Conservation (phyloP, 202 grass and related monocot genomes). For the Tripidium arundinaceum region DNA sequence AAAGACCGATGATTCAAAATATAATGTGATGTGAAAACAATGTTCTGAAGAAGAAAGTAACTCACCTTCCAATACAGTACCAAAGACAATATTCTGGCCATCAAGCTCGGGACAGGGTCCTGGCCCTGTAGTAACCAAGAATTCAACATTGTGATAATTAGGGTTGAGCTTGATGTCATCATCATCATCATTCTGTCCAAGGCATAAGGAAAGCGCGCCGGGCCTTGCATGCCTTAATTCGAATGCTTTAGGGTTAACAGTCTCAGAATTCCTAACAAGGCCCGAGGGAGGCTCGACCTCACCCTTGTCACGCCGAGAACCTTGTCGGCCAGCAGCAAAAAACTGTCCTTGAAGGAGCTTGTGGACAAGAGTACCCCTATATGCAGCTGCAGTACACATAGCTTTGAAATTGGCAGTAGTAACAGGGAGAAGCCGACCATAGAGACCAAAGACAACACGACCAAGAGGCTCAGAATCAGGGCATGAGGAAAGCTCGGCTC, state of each 20-base stretch:
- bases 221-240: constrained; percentile 65
- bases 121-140: constrained; percentile 91
- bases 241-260: constrained; percentile 71
- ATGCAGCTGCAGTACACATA: constrained; percentile 61
- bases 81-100: constrained; percentile 88
- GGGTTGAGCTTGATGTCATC: constrained; percentile 72
- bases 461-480: constrained; percentile 79
- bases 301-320: constrained; percentile 61
- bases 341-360: constrained; percentile 84
- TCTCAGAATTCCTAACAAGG: constrained; percentile 66
- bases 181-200: constrained; percentile 84
- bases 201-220: constrained; percentile 83
- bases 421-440: constrained; percentile 66
- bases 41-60: constrained; percentile 7
- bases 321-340: constrained; percentile 82
- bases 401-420: constrained; percentile 77
- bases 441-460: constrained; percentile 89
- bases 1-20: not conserved
- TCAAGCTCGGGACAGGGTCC: constrained; percentile 88
- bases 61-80: constrained; percentile 93
- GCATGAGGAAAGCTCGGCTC: constrained; percentile 68
- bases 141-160: constrained; percentile 89
- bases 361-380: constrained; percentile 80
- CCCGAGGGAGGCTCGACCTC: constrained; percentile 65
- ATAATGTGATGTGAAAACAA: not conserved